Base-by-base conservation (phyloP, 345 rosid species). In the Luvunga scandens region DNA sequence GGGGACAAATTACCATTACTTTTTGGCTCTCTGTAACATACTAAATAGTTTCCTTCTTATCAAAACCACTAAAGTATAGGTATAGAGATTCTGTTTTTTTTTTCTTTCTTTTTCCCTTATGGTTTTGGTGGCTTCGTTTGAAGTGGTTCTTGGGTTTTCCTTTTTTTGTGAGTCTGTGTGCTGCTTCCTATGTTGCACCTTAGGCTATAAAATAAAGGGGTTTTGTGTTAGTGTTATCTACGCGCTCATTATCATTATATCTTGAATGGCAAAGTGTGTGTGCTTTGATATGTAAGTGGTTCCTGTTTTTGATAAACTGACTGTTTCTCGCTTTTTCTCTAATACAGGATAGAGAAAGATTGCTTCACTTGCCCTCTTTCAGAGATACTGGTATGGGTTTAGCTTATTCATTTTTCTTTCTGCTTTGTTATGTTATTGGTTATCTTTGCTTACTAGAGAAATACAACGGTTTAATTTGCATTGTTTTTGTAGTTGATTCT, bases 261-360 rank as follows among this genome's bases (percentile, higher is more conserved):
- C 16, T 42, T 27, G 77, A 42, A 61, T 74, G 42, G 22, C 55
- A 2, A 14, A 59, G 55, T 24, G 1, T 45, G 14, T 14, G 33
- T 73, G 27, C 36, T 69, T 38, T 62, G 77, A 74, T 73, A 74
- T 60, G 24, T 60, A 34, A n/a, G 36, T 60, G 25, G 57, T 22
- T 39, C 13, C 28, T 2, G 24, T 42, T 74, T 73, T 74, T 62
- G 39, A 74, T 62, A 39, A 27, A 27, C 19, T 63, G 61, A 30
- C 7, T 21, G 21, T 74, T 48, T 14, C 22, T 75, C 14, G 14
- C 16, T 42, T 42, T 42, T 42, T 42, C 48, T 42, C 0, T 42
- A 28, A 62, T 75, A 12, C 60, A 75, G 45, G 77, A 12, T 28
- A 45, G 31, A 42, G 39, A 56, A 0, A 9, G 6, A 10, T 30